Base-by-base conservation (phyloP, 1,284 basidiomycete genomes). In the Xanthoconium separans region DNA sequence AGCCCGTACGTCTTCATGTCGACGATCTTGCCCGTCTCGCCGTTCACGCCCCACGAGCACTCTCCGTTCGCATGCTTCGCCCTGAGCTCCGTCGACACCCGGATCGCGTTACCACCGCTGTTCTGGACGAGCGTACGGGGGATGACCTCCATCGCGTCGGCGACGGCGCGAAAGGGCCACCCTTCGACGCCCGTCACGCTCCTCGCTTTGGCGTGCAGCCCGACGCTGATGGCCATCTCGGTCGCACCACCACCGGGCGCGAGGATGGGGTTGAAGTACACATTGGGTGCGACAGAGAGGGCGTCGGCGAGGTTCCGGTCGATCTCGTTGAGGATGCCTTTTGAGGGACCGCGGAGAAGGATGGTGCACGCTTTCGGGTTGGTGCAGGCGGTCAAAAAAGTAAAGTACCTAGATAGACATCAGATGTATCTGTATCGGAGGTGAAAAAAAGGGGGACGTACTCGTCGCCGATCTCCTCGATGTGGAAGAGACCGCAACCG, bases 381-480 rank as follows among this genome's bases (percentile, higher is more conserved):
- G n/a, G n/a, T n/a, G n/a, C n/a, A n/a, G n/a, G n/a, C n/a, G n/a
- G n/a, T n/a, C n/a, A n/a, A n/a, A n/a, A 85, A 98, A 98, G 41
- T 91, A 71, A 98, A 98, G 79, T n/a, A n/a, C 98, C 97, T 69
- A 91, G 93, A 4, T n/a, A n/a, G n/a, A n/a, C n/a, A n/a, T n/a
- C n/a, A n/a, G n/a, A n/a, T n/a, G n/a, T n/a, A n/a, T n/a, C 2
- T 22, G 22, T 4, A 22, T 22, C 22, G 22, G 22, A 4, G 22
- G 22, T 22, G 22, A 22, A 22, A 22, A 30, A 40, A 54, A 33
- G 39, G 45, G 47, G 30, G 31, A 58, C 49, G 47, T 63, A 94
- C 89, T 98, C 96, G 73, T 99, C 96, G 30, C 96, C n/a, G n/a
- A 96, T 22, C 75, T 99, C 98, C 71, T 98, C 94, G 57, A 98